Evolutionary conservation across 2,329 filamentous ascomycete genomes (phyloP).

Genomic region (Apiospora arundinis): DNA sequence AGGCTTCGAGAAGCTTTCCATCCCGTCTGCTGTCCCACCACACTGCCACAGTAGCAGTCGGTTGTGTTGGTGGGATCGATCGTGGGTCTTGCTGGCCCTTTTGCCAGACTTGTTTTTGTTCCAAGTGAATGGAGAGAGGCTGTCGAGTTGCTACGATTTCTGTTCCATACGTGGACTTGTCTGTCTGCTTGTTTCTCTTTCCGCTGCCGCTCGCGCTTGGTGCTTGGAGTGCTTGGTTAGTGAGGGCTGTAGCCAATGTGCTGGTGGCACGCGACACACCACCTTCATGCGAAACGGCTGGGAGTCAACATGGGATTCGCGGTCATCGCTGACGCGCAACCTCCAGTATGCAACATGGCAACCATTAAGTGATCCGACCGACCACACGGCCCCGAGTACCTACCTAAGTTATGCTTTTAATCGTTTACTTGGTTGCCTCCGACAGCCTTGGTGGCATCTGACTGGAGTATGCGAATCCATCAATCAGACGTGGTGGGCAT

Average conservation of each 20-base stretch:
- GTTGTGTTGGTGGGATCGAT: background rate
- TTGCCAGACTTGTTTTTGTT: background rate
- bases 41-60: background rate
- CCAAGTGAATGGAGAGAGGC: constrained; percentile 1
- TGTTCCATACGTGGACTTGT: background rate
- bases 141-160: background rate
- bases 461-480: background rate
- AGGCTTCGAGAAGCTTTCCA: constrained; percentile 13
- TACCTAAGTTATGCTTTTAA: background rate
- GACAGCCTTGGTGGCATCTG: background rate
- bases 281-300: constrained; percentile 13
- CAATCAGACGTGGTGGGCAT: background rate
- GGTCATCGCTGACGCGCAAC: background rate
- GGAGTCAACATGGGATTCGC: background rate
- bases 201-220: background rate
- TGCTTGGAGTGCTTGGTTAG: too few relatives aligned
- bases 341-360: background rate
- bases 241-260: constrained; percentile 9
- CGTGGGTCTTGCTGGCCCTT: background rate
- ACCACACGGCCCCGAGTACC: background rate
- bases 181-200: background rate
- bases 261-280: constrained; percentile 3
- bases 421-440: background rate
- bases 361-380: background rate
- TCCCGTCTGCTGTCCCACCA: background rate